These are phyloP conservation scores for Glutinoglossum americanum DNA, from an alignment of 495 filamentous ascomycete species.

Conservation along the genomic window DNA sequence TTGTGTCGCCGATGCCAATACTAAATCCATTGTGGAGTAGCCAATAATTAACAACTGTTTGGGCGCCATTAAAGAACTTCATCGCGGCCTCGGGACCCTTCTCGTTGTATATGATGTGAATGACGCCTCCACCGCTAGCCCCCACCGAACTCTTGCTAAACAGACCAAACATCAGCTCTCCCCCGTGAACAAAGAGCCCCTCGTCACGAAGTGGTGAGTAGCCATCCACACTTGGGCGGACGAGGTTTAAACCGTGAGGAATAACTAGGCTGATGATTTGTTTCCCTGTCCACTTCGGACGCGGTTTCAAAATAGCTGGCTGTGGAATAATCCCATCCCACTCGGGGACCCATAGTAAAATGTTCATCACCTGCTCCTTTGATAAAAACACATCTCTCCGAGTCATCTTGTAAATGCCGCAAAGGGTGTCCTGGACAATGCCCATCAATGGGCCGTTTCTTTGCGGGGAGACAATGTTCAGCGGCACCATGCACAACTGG, in stretches of 20 bases:
- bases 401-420: slow-evolving; percentile 90
- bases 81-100: slow-evolving; percentile 66
- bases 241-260: slow-evolving; percentile 63
- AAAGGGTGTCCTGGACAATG: slow-evolving; percentile 95
- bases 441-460: slow-evolving; percentile 95
- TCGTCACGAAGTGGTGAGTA: slow-evolving; percentile 52
- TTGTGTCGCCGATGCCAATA: slow-evolving; percentile 96
- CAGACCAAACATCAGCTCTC: slow-evolving; percentile 76
- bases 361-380: slow-evolving; percentile 81
- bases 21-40: slow-evolving; percentile 94
- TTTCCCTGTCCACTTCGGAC: slow-evolving; percentile 95
- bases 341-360: slow-evolving; percentile 87
- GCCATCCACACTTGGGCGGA: slow-evolving; percentile 32
- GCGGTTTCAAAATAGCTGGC: slow-evolving; percentile 77
- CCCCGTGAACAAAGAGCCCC: slow-evolving; percentile 61
- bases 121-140: slow-evolving; percentile 63
- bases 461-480: slow-evolving; percentile 95
- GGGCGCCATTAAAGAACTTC: slow-evolving; percentile 84
- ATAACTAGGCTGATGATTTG: slow-evolving; percentile 90
- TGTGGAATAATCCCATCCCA: slow-evolving; percentile 91
- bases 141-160: slow-evolving; percentile 88
- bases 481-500: slow-evolving; percentile 84
- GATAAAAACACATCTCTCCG: slow-evolving; percentile 79
- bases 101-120: slow-evolving; percentile 95
- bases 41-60: slow-evolving; percentile 91